Evolutionary conservation across 2,329 filamentous ascomycete species (phyloP), one percentile per base, ranked within the genome.

Genomic region (Mycosphaerella sp.): DNA sequence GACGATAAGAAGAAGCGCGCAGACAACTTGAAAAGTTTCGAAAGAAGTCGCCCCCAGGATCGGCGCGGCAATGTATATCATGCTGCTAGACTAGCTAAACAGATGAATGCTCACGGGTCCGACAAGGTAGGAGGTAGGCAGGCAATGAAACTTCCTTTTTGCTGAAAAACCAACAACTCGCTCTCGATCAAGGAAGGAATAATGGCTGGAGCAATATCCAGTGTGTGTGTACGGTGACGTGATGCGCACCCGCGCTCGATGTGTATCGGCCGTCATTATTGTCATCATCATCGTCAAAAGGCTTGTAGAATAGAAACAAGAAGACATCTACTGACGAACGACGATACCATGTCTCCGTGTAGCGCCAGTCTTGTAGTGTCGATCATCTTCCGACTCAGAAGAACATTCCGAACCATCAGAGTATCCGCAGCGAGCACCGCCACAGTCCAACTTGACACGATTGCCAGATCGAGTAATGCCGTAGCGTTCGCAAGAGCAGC

Each of bases 371-470:
- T 60, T 53, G 51, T 61, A 60, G 29, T 38, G 46, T 12, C 38
- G 46, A 40, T 64, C 74, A 66, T 84, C 81, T 59, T 85, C 84
- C 41, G 66, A 72, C 64, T 85, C 85, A 64, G 80, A 86, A 63
- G 84, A 89, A 78, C 85, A 89, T 53, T 82, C 80, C 50, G 77
- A 80, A 59, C 78, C 81, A 57, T 86, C 83, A 61, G 80, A 81
- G 75, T 87, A 93, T 67, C 89, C 88, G 75, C 92, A 96, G 70
- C 89, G 85, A 58, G 84, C 78, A 64, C 92, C 92, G 65, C 90
- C 90, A 69, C 92, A 97, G 81, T 96, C 91, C 72, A 96, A 84
- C 81, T 92, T 93, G 80, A 97, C 87, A 67, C 91, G 85, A 73
- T 95, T 87, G 69, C 91, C 67, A 72, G 86, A 85, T 75, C 90